Base-by-base conservation (phyloP, 1,284 basidiomycete genomes). In the Porogramme epimiltina region DNA sequence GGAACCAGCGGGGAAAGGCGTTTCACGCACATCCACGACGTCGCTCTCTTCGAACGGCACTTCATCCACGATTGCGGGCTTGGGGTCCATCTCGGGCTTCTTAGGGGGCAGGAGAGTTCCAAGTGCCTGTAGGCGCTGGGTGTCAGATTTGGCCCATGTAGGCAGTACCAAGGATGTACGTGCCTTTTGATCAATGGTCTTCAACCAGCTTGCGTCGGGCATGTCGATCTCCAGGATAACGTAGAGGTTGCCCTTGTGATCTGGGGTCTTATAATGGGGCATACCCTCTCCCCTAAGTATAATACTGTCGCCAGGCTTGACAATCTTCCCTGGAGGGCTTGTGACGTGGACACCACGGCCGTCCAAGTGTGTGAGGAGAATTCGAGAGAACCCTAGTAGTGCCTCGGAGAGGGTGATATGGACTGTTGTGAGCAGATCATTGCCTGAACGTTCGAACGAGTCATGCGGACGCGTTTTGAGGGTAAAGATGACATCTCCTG, bases 371-470 rank as follows among this genome's bases (percentile, higher is more conserved):
- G 87, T 90, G 50, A 97, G 73, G 18, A 95, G 73, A 56, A 96
- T 86, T 19, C 94, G 84, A 47, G 86, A 89, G 71, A 98, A 94
- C 16, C 94, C 94, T 42, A 95, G 80, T 10, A 98, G 78, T 2
- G 94, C 90, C 71, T 98, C 95, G 5, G 93, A 95, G n/a, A 97
- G 76, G 1, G 91, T 93, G 54, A 98, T 87, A 36, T 82, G 83
- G 47, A 92, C 84, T 28, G 80, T 85, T 1, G 89, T 84, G 33
- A 92, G 74, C 23, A 95, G 75, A 64, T 94, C 88, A 56, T 85
- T 84, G 28, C 87, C 88, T 16, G 85, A 84, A 28, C 93, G 85
- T 62, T 91, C 85, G 66, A 98, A 95, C 0, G 87, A 84, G 2
- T 84, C 74, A 60, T 98, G 93, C 2, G 78, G 77, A 36, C 73